Base-by-base conservation (phyloP, 345 rosid genomes). In the Garcia nutans region DNA sequence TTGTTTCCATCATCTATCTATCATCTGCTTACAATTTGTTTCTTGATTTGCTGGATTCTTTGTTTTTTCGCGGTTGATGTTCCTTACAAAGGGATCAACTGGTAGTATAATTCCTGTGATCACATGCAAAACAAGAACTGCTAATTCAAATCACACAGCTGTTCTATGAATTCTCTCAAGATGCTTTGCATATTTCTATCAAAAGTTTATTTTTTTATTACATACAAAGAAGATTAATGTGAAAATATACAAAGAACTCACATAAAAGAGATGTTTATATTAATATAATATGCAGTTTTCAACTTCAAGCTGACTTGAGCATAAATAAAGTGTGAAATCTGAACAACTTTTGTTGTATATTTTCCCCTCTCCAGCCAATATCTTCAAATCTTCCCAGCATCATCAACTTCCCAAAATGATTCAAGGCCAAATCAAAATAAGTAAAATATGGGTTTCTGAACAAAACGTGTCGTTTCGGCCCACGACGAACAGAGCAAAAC, bases 331-430 rank as follows among this genome's bases (percentile, higher is more conserved):
- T 49, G 5, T 22, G 57, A 63, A 72, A 1, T 23, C 44, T 68
- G 52, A 70, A 52, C 64, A 20, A 9, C 55, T 45, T 59, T 44
- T 26, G 22, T 70, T 33, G 64, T 73, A 56, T 76, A 68, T 49
- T 63, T 56, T 37, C 41, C 0, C 24, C 22, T 49, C 28, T 72
- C 57, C 20, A 19, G 56, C n/a, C 19, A 57, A 8, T 16, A 22
- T 66, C 31, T 5, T 19, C 3, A 68, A 5, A 23, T 22, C 15
- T 24, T 73, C 69, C 10, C 5, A 44, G 41, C 57, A 15, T 44
- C 58, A 54, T 54, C 58, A 42, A 10, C 44, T 50, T 68, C 67
- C 66, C 16, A 5, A 47, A 17, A 60, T 59, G 37, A 37, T 66
- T 20, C 68, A 33, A 56, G 59, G 19, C 23, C 42, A 24, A 49